These are phyloP conservation scores for Dendrocalamus sinicus DNA, from an alignment of 176 grass and related monocot species.

Conservation along the genomic window DNA sequence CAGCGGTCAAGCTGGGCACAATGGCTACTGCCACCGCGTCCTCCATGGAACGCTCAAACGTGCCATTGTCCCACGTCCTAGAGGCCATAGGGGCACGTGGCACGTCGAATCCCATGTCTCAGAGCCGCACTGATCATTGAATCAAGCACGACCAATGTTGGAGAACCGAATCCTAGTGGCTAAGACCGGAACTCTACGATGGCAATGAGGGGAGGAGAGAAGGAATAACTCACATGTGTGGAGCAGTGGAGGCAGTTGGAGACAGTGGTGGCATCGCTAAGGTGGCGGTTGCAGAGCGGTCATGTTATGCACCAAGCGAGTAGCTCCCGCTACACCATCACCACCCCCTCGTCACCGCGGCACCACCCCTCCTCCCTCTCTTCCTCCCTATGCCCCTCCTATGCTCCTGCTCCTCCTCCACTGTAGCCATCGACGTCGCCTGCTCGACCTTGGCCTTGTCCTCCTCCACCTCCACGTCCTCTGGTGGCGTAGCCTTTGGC, in stretches of 20 bases:
- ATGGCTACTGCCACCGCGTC: too few relatives aligned
- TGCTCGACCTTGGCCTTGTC: not conserved
- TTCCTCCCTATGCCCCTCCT: not conserved
- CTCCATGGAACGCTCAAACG: not conserved
- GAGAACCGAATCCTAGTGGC: not conserved
- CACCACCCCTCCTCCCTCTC: not conserved
- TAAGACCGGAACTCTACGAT: not conserved
- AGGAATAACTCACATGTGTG: constrained; percentile 51
- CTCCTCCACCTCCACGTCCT: not conserved
- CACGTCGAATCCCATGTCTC: constrained; percentile 22
- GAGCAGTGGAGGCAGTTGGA: constrained; percentile 72
- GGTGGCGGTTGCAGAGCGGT: constrained; percentile 69
- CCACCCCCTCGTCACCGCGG: not conserved
- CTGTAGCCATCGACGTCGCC: not conserved
- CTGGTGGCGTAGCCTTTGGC: not conserved
- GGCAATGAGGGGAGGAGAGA: not conserved
- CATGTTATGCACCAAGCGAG: constrained; percentile 66
- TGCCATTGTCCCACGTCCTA: not conserved
- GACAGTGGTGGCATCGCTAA: constrained; percentile 84
- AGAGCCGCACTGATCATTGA: not conserved
- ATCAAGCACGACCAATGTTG: not conserved
- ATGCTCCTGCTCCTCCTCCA: not conserved
- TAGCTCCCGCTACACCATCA: constrained; percentile 69
- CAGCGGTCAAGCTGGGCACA: too few relatives aligned
- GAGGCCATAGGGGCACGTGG: not conserved